Percentiles rank a stretch among this genome's conserved stretches.
Conservation (phyloP, 73 alveolate species). For the Paramecium sexaurelia region DNA sequence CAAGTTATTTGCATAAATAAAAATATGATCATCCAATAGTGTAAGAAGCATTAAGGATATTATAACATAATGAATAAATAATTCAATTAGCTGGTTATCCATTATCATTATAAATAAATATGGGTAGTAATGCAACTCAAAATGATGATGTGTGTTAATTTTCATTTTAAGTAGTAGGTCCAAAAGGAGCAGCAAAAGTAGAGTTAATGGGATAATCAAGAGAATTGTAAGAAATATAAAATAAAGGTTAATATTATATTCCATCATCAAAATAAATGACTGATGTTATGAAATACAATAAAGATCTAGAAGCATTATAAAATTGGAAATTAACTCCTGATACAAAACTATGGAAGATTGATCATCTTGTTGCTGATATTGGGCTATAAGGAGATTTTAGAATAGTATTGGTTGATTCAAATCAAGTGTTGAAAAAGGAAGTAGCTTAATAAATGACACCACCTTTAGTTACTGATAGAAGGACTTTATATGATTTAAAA, state of each 20-base stretch:
- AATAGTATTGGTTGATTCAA: background rate
- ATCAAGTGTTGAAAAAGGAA: slow-evolving; percentile 13
- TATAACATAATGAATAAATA: slow-evolving; percentile 28
- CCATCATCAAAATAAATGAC: slow-evolving; percentile 4
- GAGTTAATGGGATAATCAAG: slow-evolving; percentile 49
- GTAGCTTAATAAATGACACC: background rate
- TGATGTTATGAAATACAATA: slow-evolving; percentile 7
- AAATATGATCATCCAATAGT: slow-evolving; percentile 57
- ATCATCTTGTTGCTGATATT: slow-evolving; percentile 24
- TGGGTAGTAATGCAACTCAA: background rate
- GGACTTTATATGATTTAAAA: background rate
- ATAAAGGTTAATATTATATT: background rate
- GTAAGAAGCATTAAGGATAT: slow-evolving; percentile 23
- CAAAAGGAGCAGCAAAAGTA: slow-evolving; percentile 42
- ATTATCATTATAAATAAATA: background rate
- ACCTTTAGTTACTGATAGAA: background rate
- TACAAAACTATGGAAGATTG: slow-evolving; percentile 30
- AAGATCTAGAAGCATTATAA: background rate
- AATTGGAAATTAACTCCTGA: background rate
- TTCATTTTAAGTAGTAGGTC: slow-evolving; percentile 33
- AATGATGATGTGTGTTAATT: slow-evolving; percentile 4
- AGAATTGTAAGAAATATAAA: slow-evolving; percentile 39
- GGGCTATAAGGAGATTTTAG: slow-evolving; percentile 50
- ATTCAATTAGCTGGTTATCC: slow-evolving; percentile 50
- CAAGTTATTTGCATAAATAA: background rate